Base-by-base conservation (phyloP, 306 rosid genomes). In the Pueraria montana region DNA sequence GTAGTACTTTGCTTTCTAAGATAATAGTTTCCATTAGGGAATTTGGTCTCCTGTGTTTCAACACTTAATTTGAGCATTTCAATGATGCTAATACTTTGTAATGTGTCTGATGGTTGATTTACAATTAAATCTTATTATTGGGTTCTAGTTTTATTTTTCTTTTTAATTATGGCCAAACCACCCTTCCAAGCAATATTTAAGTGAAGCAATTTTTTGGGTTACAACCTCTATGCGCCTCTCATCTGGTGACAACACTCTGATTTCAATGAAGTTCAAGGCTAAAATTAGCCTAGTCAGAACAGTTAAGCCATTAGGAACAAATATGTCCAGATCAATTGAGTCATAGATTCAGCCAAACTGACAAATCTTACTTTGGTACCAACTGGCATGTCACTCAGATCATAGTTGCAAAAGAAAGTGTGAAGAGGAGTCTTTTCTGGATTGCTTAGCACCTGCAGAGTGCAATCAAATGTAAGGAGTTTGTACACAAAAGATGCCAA, bases 391-490 rank as follows among this genome's bases (percentile, higher is more conserved):
- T 94, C 97, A 74, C 91, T 94, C 90, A 96, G 89, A 87, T 96
- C 98, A 65, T 96, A 96, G 88, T 92, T 96, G 92, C 98, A 96
- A 82, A 96, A 89, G 89, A 94, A 96, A 82, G 99, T 96, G 89
- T 96, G 99, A 80, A 96, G 91, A 21, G 99, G 99, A 50, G 99
- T 96, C 93, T 89, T 96, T 82, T 96, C 99, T 12, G 99, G 99
- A 89, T 96, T 96, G 90, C 99, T 96, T 82, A 94, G 96, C 82
- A 96, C 98, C 99, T 96, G 90, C 46, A 69, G 11, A 86, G 63
- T 83, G 61, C 40, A 81, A 74, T 16, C 80, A 61, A 78, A 74
- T 66, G 75, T 42, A 79, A 81, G 65, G 36, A 20, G 79, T 61
- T 65, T 18, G 12, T 16, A 67, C 56, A 65, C 11, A 40, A 69